Evolutionary conservation across 495 filamentous ascomycete species (phyloP), one percentile per base, ranked within the genome.

Genomic region (Geoglossum glabrum): DNA sequence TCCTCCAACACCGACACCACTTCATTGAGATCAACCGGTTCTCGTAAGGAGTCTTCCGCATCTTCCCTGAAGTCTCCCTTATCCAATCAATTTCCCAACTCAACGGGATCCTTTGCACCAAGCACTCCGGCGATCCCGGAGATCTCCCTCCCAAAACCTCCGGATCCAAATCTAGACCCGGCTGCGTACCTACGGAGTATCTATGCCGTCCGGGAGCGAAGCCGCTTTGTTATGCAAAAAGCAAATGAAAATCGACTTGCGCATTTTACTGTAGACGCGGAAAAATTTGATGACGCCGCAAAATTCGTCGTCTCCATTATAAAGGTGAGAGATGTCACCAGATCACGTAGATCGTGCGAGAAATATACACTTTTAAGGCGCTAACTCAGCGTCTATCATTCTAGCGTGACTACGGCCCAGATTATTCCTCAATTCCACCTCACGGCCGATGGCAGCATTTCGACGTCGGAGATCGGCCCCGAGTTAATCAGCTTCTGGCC

Each of bases 261-360:
- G 59, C 92, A 97, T 70, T 98, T 98, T 66, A 82, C 85, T 57
- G 90, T 97, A 11, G 90, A 98, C 65, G 79, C 90, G 76, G 69
- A 69, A 70, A 94, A 93, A 68, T 95, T 96, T 65, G 68, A 76
- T 33, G 87, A 90, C 58, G 90, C 90, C 0, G 89, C 88, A 3
- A 80, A 76, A n/a, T 98, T 95, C 67, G 84, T 98, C 9, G 84
- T 93, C 28, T 86, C 87, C 19, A 95, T 98, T 59, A 96, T 98
- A 73, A 97, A 96, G 85, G 92, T 60, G 31, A 54, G 61, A 52
- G 50, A 27, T 61, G 47, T 19, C 30, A 19, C 5, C 17, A 45
- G 0, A 21, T 45, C 10, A 45, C n/a, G n/a, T 45, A 17, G 7
- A 1, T 15, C 28, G 10, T 25, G n/a, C 38, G 1, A 8, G 8